These are phyloP conservation scores for Yarrowia sp. DNA, from an alignment of 805 yeast species.

Conservation along the genomic window DNA sequence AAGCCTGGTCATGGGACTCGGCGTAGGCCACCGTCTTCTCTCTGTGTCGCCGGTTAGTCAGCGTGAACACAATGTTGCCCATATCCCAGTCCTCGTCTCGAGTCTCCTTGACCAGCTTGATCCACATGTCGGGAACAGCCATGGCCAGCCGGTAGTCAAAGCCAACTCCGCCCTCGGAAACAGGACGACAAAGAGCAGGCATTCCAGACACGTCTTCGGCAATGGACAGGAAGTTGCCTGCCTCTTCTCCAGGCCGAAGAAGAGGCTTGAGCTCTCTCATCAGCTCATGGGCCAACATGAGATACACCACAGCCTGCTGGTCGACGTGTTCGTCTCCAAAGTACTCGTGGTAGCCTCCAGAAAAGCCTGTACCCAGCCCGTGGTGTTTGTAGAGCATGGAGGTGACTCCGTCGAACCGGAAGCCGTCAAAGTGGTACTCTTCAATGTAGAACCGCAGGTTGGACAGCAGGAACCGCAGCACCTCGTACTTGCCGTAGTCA, in stretches of 20 bases:
- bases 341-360: conserved; percentile 91
- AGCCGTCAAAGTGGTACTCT: conserved; percentile 86
- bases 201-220: conserved; percentile 98
- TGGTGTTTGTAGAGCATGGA: conserved; percentile 89
- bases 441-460: conserved; percentile 82
- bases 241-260: neutral
- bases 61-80: conserved; percentile 70
- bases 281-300: conserved; percentile 86
- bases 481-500: conserved; percentile 89
- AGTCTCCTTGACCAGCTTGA: conserved; percentile 79
- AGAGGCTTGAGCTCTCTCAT: conserved; percentile 50
- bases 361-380: conserved; percentile 82
- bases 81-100: conserved; percentile 90
- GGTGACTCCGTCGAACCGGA: conserved; percentile 95
- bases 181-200: conserved; percentile 86
- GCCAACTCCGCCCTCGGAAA: conserved; percentile 79
- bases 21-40: conserved; percentile 90
- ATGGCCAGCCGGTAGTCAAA: conserved; percentile 90
- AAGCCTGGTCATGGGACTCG: conserved; percentile 95
- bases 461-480: conserved; percentile 76
- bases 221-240: conserved; percentile 57
- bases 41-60: conserved; percentile 82
- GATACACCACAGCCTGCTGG: conserved; percentile 76
- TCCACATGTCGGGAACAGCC: conserved; percentile 99
- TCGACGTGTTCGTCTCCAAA: conserved; percentile 71